Evolutionary conservation across 2,329 filamentous ascomycete genomes (phyloP), one percentile per base, ranked within the genome.

Genomic region (Paramyrothecium sp.): DNA sequence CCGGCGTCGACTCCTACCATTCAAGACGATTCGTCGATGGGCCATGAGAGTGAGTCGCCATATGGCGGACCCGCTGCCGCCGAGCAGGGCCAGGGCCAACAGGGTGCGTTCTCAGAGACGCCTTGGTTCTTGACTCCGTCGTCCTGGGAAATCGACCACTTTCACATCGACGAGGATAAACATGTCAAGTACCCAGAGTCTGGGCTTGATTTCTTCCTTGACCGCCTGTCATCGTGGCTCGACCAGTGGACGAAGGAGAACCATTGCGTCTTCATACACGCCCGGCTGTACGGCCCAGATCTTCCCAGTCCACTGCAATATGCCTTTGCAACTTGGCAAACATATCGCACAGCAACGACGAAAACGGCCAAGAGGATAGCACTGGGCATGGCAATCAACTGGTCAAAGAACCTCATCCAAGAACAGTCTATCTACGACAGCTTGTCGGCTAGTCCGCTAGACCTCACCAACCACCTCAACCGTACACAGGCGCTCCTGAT

Each of bases 401-500:
- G 44, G 23, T 30, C 54, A 19, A 30, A 52, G 49, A 16, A 34
- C 23, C 21, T 58, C 38, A 26, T 58, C n/a, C 48, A 58, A 16
- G 22, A 56, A 22, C 57, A 58, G 44, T 26, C 23, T 8, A 16
- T 56, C 1, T 52, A 46, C 21, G 54, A 55, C 13, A 46, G 21
- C 20, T 30, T 50, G 11, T 30, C 19, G 12, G 33, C 20, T 46
- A 23, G 41, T 3, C 22, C 26, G 7, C 44, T 51, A n/a, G 54
- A 56, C 46, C 46, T 53, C 16, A 5, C 38, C 16, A 50, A 16
- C 11, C 57, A 59, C 26, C 51, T 59, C 17, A 48, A 33, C 34
- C 54, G 57, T 17, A 56, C 54, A 5, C 57, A 59, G 19, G 34
- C 55, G 8, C 53, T 60, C 16, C 41, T 55, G 2, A 22, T 60